Evolutionary conservation across 768 basidiomycete genomes (phyloP).

Genomic region (Collybia mongolica): DNA sequence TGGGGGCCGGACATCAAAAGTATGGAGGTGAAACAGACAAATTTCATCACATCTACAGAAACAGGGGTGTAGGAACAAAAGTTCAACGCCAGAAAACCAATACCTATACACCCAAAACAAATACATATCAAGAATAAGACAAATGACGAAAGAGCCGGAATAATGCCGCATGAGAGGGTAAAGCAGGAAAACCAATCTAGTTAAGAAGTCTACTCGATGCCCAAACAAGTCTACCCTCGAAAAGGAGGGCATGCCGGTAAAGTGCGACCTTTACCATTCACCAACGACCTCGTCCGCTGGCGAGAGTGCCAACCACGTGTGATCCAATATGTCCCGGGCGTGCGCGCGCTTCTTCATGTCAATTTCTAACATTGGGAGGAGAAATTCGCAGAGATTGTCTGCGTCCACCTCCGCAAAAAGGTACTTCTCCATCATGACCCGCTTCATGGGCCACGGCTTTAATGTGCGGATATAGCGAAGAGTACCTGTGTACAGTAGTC

Average conservation of each 20-base stretch:
- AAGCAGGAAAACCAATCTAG: not conserved
- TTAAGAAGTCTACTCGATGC: slow-evolving; percentile 1
- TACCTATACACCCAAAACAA: not conserved
- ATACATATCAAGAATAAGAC: slow-evolving; percentile 2
- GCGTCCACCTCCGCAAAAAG: slow-evolving; percentile 62
- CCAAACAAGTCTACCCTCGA: not conserved
- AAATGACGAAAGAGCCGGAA: not conserved
- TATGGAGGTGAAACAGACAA: too few relatives aligned
- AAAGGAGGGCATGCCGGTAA: slow-evolving; percentile 16
- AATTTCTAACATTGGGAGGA: slow-evolving; percentile 73
- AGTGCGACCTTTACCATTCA: slow-evolving; percentile 37
- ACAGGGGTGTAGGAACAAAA: too few relatives aligned
- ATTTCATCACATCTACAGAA: too few relatives aligned
- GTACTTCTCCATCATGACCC: slow-evolving; percentile 91
- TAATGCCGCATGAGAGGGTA: not conserved
- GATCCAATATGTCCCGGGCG: slow-evolving; percentile 72
- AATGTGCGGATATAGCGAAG: slow-evolving; percentile 73
- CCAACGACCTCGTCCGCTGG: slow-evolving; percentile 38
- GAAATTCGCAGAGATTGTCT: slow-evolving; percentile 57
- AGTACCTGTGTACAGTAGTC: slow-evolving; percentile 37
- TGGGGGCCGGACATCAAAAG: too few relatives aligned
- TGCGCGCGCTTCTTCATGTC: slow-evolving; percentile 68
- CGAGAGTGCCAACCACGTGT: slow-evolving; percentile 63
- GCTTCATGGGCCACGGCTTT: slow-evolving; percentile 78
- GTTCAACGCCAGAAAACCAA: too few relatives aligned